phyloP scores from a whole-genome alignment of 192 early-diverging fungal genomes.

The Mortierella alpina region DNA sequence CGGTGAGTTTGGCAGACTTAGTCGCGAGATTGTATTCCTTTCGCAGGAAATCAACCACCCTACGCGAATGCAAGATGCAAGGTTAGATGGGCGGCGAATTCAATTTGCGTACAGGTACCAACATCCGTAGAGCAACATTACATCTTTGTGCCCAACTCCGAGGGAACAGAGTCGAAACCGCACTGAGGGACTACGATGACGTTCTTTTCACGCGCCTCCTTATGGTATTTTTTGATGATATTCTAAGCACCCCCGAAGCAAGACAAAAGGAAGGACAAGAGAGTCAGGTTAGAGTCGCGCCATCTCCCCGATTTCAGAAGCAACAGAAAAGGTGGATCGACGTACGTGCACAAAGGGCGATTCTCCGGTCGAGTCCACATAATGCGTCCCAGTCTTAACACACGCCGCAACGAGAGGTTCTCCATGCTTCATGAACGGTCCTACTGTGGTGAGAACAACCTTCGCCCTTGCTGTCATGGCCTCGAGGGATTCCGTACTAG shows the following conservation, averaged over 20 bases:
- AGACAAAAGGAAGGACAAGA: slow-evolving; percentile 50
- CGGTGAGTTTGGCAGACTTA: slow-evolving; percentile 71
- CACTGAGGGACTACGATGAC: slow-evolving; percentile 83
- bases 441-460: slow-evolving; percentile 87
- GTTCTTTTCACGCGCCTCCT: slow-evolving; percentile 69
- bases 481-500: slow-evolving; percentile 68
- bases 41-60: slow-evolving; percentile 65
- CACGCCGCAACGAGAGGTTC: slow-evolving; percentile 76
- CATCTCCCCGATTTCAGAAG: not conserved
- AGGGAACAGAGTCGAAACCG: slow-evolving; percentile 94
- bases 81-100: not conserved
- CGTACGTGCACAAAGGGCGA: slow-evolving; percentile 46
- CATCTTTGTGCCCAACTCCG: slow-evolving; percentile 87
- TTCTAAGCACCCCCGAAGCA: too few relatives aligned
- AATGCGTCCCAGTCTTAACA: slow-evolving; percentile 79
- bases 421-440: slow-evolving; percentile 80
- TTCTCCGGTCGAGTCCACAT: slow-evolving; percentile 94
- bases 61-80: not conserved
- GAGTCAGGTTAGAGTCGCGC: not conserved
- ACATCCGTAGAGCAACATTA: slow-evolving; percentile 7
- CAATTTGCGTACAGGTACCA: not conserved
- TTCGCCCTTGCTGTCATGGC: slow-evolving; percentile 68
- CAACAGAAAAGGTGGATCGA: not conserved
- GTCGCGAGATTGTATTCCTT: slow-evolving; percentile 60
- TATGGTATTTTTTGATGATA: slow-evolving; percentile 76